Evolutionary conservation across 2,329 filamentous ascomycete genomes (phyloP).

Genomic region (Diaporthe velutina): DNA sequence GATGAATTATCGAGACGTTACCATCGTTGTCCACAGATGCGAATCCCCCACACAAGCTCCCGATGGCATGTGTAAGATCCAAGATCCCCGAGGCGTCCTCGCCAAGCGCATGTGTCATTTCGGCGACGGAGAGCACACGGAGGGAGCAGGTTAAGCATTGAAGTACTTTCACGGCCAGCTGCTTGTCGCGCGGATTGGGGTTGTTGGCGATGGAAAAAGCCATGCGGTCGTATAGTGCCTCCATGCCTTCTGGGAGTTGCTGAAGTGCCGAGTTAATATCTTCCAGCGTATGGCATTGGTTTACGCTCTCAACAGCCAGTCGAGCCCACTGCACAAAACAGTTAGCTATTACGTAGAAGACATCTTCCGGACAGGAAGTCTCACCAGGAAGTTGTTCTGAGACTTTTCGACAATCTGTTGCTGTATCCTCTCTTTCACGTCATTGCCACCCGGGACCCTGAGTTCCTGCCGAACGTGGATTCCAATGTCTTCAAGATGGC

Average conservation of each 20-base stretch:
- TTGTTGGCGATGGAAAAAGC: not conserved
- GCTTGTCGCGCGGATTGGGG: not conserved
- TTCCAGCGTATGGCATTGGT: not conserved
- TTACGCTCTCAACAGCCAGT: not conserved
- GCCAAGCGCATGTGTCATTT: conserved; percentile 6
- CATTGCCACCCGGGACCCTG: not conserved
- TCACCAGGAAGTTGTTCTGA: conserved; percentile 2
- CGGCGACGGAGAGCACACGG: not conserved
- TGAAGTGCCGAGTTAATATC: not conserved
- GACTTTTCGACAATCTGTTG: not conserved
- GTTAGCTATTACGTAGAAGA: not conserved
- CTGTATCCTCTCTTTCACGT: not conserved
- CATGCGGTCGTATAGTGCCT: conserved; percentile 1
- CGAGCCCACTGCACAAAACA: not conserved
- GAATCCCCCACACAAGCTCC: conserved; percentile 37
- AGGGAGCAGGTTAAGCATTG: not conserved
- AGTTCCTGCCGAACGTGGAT: conserved; percentile 1
- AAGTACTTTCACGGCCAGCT: not conserved
- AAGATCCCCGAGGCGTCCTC: not conserved
- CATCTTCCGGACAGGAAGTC: not conserved
- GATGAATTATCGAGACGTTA: conserved; percentile 10
- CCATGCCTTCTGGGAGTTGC: not conserved
- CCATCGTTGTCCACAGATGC: conserved; percentile 11
- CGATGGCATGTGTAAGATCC: conserved; percentile 27
- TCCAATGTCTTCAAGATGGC: not conserved